Evolutionary conservation across 106 monocot genomes (phyloP).

Genomic region (Dactylorhiza incarnata): DNA sequence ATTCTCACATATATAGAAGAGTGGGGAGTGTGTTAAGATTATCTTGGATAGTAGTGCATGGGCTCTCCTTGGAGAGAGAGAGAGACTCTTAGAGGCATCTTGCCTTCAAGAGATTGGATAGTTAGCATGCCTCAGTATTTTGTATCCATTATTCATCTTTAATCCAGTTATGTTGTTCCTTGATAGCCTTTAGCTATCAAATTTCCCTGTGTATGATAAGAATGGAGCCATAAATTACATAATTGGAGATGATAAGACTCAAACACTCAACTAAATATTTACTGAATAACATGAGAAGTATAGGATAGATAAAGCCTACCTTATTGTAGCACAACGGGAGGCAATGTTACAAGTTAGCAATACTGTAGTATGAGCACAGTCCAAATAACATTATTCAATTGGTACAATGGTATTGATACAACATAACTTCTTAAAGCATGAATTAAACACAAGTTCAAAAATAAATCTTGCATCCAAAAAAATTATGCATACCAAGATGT

Average conservation of each 20-base stretch:
- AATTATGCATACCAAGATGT: slow-evolving; percentile 77
- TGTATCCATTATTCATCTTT: no score
- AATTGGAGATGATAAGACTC: not conserved
- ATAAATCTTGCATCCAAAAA: not conserved
- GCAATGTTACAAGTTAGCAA: not conserved
- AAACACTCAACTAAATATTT: not conserved
- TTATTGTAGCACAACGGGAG: not conserved
- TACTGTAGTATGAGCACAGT: not conserved
- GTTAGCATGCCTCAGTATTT: no score
- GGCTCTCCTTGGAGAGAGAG: no score
- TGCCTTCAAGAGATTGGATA: no score
- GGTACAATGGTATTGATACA: not conserved
- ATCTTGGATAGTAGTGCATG: no score
- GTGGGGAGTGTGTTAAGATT: no score
- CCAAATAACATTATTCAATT: not conserved
- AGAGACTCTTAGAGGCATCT: no score
- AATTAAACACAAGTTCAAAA: not conserved
- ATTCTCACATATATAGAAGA: no score
- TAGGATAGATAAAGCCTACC: not conserved
- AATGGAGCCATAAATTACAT: not conserved
- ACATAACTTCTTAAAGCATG: not conserved
- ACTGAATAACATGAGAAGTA: not conserved
- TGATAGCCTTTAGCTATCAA: no score
- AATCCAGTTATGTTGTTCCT: no score
- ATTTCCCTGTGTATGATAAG: no score